A percentile compares a stretch with the other conserved stretches of the same genome.
These are phyloP conservation scores for Sphaerobolus stellatus DNA, from an alignment of 1,284 basidiomycete species.

Conservation along the genomic window DNA sequence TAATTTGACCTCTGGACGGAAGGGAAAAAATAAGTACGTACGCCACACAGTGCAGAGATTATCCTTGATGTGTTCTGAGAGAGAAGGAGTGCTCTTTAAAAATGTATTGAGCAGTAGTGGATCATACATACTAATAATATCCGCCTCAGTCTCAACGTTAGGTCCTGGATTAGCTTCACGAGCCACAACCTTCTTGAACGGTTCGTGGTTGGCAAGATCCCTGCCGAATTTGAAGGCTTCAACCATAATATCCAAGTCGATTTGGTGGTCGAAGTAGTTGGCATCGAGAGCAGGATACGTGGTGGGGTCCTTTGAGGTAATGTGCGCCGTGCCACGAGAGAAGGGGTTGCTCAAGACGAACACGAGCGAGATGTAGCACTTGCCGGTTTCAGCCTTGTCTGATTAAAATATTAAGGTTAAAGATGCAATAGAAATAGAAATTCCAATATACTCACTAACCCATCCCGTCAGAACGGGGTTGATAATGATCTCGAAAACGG, in stretches of 20 bases:
- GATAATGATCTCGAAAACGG: conserved; percentile 34
- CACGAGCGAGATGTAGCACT: too few species aligned
- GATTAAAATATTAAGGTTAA: too few species aligned
- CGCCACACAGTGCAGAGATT: background rate
- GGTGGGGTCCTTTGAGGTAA: conserved; percentile 84
- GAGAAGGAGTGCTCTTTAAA: too few species aligned
- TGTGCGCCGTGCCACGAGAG: too few species aligned
- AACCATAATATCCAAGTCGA: conserved; percentile 44
- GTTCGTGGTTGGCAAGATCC: conserved; percentile 42
- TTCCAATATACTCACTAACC: too few species aligned
- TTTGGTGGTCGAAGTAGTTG: conserved; percentile 40
- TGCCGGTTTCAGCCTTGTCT: too few species aligned
- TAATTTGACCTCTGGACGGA: too few species aligned
- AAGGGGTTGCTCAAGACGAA: too few species aligned
- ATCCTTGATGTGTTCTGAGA: background rate
- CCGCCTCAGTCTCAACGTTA: conserved; percentile 11
- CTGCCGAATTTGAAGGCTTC: conserved; percentile 51
- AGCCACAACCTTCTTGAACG: conserved; percentile 33
- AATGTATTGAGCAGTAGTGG: too few species aligned
- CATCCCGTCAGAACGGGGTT: too few species aligned
- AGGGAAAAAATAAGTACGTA: too few species aligned
- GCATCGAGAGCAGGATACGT: conserved; percentile 85
- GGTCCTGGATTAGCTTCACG: conserved; percentile 16
- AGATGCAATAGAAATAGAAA: too few species aligned
- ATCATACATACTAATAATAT: conserved; percentile 6